These are phyloP conservation scores for Hyaloscypha bicolor DNA, from an alignment of 495 filamentous ascomycete genomes.

Conservation along the genomic window DNA sequence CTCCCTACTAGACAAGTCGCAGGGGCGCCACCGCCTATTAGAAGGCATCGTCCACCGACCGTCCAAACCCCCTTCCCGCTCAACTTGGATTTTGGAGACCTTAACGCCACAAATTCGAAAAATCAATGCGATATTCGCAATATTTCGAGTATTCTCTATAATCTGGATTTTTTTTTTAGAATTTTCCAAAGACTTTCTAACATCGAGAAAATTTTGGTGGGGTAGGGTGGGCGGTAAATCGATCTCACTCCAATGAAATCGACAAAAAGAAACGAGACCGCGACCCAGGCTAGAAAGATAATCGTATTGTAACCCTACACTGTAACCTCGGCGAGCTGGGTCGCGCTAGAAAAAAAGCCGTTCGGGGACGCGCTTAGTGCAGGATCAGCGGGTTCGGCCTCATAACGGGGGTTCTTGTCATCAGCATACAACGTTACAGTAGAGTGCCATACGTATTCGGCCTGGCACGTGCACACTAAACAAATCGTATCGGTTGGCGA, in stretches of 20 bases:
- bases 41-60: too few species aligned
- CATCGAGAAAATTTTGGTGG: too few species aligned
- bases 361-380: slow-evolving; percentile 1
- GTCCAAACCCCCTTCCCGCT: too few species aligned
- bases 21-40: neutral
- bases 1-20: neutral
- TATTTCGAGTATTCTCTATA: too few species aligned
- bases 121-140: too few species aligned
- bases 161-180: too few species aligned
- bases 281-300: neutral
- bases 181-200: too few species aligned
- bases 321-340: neutral
- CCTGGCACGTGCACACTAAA: neutral
- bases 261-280: neutral
- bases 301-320: neutral
- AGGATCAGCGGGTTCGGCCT: neutral
- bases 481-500: neutral
- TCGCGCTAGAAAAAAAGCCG: neutral
- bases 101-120: too few species aligned
- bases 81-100: too few species aligned
- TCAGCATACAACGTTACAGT: slow-evolving; percentile 3
- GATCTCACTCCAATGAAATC: slow-evolving; percentile 1
- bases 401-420: neutral
- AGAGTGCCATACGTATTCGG: neutral
- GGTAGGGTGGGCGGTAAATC: too few species aligned